Evolutionary conservation across 2,329 filamentous ascomycete species (phyloP).

Genomic region (Rhytidhysteron rufulum): DNA sequence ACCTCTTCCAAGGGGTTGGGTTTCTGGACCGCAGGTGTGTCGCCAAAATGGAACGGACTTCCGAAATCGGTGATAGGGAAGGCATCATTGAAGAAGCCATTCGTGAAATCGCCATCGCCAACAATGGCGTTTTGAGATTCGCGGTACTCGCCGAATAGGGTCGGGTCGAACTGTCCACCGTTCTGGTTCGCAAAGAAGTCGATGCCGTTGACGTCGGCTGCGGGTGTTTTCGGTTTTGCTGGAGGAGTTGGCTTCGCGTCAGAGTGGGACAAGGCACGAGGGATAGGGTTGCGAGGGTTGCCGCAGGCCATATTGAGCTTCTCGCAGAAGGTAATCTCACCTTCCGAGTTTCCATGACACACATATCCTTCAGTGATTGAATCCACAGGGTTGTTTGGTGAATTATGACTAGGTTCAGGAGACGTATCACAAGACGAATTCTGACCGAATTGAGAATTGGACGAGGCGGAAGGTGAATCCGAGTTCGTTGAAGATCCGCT

Average conservation of each 20-base stretch:
- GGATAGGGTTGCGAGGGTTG: conserved; percentile 50
- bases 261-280: conserved; percentile 45
- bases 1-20: conserved; percentile 72
- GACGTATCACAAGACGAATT: conserved; percentile 69
- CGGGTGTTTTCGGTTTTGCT: conserved; percentile 31
- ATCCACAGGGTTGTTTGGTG: conserved; percentile 68
- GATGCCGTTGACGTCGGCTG: conserved; percentile 49
- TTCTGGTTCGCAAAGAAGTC: conserved; percentile 79
- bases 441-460: conserved; percentile 47
- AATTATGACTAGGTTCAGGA: conserved; percentile 71
- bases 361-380: conserved; percentile 36
- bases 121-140: conserved; percentile 83
- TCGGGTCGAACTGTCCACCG: conserved; percentile 82
- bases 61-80: conserved; percentile 73
- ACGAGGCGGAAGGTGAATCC: conserved; percentile 50
- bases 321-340: conserved; percentile 53
- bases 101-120: conserved; percentile 61
- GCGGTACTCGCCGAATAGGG: conserved; percentile 87
- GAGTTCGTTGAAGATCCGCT: conserved; percentile 44
- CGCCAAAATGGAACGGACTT: conserved; percentile 71
- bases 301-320: conserved; percentile 56
- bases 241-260: conserved; percentile 36
- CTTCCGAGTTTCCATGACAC: conserved; percentile 48
- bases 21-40: conserved; percentile 44
- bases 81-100: conserved; percentile 70